These are phyloP conservation scores for Phytopythium sindhum DNA, from an alignment of 352 stramenopile species.

Conservation along the genomic window DNA sequence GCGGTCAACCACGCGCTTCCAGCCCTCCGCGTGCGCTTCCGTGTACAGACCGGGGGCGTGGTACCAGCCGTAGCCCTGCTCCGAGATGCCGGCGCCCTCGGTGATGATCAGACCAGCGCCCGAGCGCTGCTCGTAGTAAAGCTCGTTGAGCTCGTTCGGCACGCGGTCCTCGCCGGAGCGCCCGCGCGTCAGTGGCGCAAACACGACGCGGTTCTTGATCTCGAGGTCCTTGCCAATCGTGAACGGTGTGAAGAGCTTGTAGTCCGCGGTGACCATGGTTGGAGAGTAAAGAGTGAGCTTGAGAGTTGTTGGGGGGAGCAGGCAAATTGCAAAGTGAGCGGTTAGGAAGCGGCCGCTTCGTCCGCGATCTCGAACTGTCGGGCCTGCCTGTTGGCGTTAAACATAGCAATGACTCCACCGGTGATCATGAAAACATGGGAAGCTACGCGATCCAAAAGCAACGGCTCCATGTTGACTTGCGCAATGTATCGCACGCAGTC, in stretches of 20 bases:
- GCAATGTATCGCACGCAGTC: neutral
- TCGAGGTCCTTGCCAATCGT: conserved; percentile 30
- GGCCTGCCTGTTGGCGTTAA: too few relatives aligned
- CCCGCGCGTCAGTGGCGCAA: conserved; percentile 47
- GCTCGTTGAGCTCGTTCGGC: conserved; percentile 40
- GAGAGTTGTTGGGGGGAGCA: conserved; percentile 1
- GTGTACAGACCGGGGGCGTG: conserved; percentile 33
- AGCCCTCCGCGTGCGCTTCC: conserved; percentile 38
- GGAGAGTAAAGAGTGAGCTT: conserved; percentile 9
- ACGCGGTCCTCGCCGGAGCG: conserved; percentile 24
- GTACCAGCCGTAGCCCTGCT: conserved; percentile 34
- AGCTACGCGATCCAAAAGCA: neutral
- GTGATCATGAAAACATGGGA: conserved; percentile 2
- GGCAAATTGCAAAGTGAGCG: conserved; percentile 17
- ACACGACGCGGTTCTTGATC: conserved; percentile 52
- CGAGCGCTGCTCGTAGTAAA: conserved; percentile 64
- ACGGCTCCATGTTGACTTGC: too few relatives aligned
- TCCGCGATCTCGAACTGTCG: too few relatives aligned
- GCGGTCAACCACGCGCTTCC: conserved; percentile 51
- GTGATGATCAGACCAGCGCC: conserved; percentile 60
- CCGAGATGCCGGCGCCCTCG: conserved; percentile 44
- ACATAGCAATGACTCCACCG: too few relatives aligned
- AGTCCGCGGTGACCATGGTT: conserved; percentile 15
- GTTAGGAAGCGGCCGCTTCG: too few relatives aligned
- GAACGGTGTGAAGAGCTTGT: conserved; percentile 39